Evolutionary conservation across 768 basidiomycete species (phyloP).

Genomic region (Lyophyllum semitale): DNA sequence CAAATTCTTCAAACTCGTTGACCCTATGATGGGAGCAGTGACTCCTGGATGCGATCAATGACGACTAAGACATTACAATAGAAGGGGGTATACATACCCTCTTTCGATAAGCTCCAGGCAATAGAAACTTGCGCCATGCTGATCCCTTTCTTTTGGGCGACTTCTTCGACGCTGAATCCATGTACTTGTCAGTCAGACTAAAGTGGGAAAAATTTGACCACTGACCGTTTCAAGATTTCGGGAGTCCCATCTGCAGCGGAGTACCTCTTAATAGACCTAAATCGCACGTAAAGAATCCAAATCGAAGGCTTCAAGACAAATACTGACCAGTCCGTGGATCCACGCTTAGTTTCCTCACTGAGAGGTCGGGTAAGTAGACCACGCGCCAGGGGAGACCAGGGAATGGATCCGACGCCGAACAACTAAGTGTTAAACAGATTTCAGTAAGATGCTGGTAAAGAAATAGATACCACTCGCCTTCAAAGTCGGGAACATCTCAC

Average conservation of each 20-base stretch:
- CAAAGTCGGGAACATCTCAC: constrained; percentile 63
- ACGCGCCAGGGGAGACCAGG: constrained; percentile 63
- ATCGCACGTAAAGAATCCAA: not conserved
- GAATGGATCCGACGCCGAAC: constrained; percentile 56
- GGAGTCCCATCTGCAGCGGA: constrained; percentile 24
- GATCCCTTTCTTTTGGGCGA: constrained; percentile 51
- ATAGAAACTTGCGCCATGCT: constrained; percentile 61
- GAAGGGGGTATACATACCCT: not conserved
- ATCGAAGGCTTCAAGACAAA: not conserved
- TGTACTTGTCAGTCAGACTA: not conserved
- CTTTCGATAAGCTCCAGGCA: not conserved
- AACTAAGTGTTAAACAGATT: not conserved
- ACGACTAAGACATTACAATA: no score
- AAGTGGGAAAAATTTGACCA: not conserved
- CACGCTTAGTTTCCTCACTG: constrained; percentile 22
- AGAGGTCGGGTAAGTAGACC: constrained; percentile 47
- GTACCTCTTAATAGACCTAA: constrained; percentile 26
- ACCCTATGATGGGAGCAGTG: constrained; percentile 52
- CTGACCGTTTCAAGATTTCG: constrained; percentile 21
- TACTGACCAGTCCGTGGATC: constrained; percentile 36
- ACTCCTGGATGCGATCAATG: constrained; percentile 25
- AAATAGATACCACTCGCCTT: constrained; percentile 37
- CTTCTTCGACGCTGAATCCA: constrained; percentile 32
- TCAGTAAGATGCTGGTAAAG: not conserved
- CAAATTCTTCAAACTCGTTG: constrained; percentile 45